Evolutionary conservation across 768 basidiomycete genomes (phyloP).

Genomic region (Tricholoma flavovirens): DNA sequence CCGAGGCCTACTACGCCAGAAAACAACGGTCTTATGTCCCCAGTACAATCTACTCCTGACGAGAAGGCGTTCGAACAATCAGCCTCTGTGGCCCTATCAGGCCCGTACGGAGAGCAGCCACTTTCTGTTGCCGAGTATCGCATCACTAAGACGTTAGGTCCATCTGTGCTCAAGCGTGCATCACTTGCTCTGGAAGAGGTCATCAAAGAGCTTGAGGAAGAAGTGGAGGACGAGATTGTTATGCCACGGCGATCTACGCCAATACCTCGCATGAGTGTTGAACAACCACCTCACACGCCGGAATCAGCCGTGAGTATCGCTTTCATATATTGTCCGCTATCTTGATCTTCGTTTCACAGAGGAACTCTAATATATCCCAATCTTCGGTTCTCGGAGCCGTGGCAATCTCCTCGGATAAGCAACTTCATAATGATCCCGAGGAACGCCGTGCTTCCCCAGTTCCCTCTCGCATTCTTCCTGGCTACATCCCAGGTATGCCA

Average conservation of each 20-base stretch:
- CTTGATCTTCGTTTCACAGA: constrained; percentile 15
- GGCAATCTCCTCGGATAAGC: constrained; percentile 64
- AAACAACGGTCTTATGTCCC: constrained; percentile 29
- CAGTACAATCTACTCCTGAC: constrained; percentile 37
- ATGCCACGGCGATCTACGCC: constrained; percentile 56
- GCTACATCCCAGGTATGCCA: constrained; percentile 88
- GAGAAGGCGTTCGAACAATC: constrained; percentile 37
- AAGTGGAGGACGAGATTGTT: constrained; percentile 70
- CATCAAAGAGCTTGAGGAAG: constrained; percentile 75
- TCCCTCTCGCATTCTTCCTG: constrained; percentile 61
- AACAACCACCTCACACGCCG: constrained; percentile 21
- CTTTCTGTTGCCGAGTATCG: constrained; percentile 38
- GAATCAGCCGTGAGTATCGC: constrained; percentile 26
- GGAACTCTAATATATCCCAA: constrained; percentile 30
- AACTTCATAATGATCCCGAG: constrained; percentile 40
- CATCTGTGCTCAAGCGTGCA: constrained; percentile 52
- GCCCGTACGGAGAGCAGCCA: constrained; percentile 31
- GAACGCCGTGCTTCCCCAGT: constrained; percentile 55
- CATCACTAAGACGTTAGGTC: constrained; percentile 45
- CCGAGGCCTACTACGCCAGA: constrained; percentile 55
- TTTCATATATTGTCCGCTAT: not conserved
- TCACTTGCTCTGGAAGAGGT: constrained; percentile 73
- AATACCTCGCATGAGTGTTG: constrained; percentile 34
- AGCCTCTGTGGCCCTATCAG: constrained; percentile 33
- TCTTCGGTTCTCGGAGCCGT: constrained; percentile 52